Conservation (phyloP, 2,329 filamentous ascomycete genomes). For the Aspergillus sp. region DNA sequence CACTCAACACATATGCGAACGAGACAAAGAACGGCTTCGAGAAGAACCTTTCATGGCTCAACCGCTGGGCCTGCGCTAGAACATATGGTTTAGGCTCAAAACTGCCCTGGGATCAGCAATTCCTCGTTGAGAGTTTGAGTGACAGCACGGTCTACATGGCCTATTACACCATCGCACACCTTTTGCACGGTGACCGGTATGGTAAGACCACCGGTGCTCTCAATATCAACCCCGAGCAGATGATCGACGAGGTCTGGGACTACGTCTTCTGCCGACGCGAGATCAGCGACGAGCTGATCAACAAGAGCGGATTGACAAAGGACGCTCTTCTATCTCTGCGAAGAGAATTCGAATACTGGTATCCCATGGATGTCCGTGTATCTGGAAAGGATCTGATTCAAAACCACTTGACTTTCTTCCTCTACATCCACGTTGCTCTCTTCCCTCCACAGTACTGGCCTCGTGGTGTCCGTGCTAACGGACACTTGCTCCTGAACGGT, state of each 20-base stretch:
- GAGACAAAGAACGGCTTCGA: slow-evolving; percentile 80
- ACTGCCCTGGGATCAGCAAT: slow-evolving; percentile 87
- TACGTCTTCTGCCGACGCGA: slow-evolving; percentile 83
- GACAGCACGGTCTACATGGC: slow-evolving; percentile 85
- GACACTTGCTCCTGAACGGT: slow-evolving; percentile 89
- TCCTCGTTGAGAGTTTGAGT: slow-evolving; percentile 87
- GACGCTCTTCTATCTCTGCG: slow-evolving; percentile 76
- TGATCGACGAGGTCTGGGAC: slow-evolving; percentile 95
- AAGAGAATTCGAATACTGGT: slow-evolving; percentile 95
- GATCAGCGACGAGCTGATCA: slow-evolving; percentile 63
- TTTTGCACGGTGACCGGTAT: slow-evolving; percentile 81
- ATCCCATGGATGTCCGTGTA: slow-evolving; percentile 83
- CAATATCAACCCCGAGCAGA: slow-evolving; percentile 75
- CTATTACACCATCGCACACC: slow-evolving; percentile 61
- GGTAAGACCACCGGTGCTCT: slow-evolving; percentile 69
- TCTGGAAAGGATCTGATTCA: slow-evolving; percentile 92
- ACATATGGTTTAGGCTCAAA: slow-evolving; percentile 91
- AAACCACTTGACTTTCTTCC: slow-evolving; percentile 93
- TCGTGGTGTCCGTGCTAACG: slow-evolving; percentile 79
- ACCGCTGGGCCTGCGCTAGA: slow-evolving; percentile 91
- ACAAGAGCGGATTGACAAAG: slow-evolving; percentile 69
- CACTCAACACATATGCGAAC: slow-evolving; percentile 74
- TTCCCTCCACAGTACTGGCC: slow-evolving; percentile 91
- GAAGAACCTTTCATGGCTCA: slow-evolving; percentile 86
- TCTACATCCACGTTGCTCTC: slow-evolving; percentile 89